Evolutionary conservation across 1,284 basidiomycete species (phyloP).

Genomic region (Fomes fomentarius): DNA sequence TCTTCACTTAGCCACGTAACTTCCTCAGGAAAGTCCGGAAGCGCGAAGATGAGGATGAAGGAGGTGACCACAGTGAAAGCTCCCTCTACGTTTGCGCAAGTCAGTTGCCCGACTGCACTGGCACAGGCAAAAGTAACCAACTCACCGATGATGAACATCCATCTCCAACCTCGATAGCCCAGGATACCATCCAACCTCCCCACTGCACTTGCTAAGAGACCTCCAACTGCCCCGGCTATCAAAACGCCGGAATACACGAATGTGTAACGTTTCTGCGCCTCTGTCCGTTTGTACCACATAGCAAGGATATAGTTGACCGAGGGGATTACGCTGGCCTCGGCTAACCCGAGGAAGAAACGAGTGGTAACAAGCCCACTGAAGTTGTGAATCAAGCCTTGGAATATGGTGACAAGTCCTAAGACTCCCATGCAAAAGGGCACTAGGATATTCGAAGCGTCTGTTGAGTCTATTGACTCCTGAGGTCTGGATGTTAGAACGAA

Average conservation of each 20-base stretch:
- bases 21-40: conserved; percentile 37
- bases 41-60: conserved; percentile 31
- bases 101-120: too few species aligned
- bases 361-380: conserved; percentile 40
- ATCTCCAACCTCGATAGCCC: conserved; percentile 38
- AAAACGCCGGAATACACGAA: conserved; percentile 40
- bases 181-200: conserved; percentile 39
- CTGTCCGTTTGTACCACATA: conserved; percentile 41
- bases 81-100: conserved; percentile 34
- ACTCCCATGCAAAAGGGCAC: conserved; percentile 29
- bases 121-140: too few species aligned
- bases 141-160: conserved; percentile 48
- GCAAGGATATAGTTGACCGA: conserved; percentile 39
- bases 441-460: conserved; percentile 15
- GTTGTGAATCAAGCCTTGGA: conserved; percentile 38
- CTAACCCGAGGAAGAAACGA: conserved; percentile 42
- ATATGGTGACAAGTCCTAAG: conserved; percentile 39
- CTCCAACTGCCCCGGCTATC: conserved; percentile 37
- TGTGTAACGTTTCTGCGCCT: conserved; percentile 40
- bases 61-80: conserved; percentile 37
- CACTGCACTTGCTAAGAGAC: conserved; percentile 38
- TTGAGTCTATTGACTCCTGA: background rate
- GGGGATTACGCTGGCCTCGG: conserved; percentile 36
- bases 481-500: background rate
- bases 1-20: conserved; percentile 31